Base-by-base conservation (phyloP, 129 eudicot species). In the Flaveria bidentis region DNA sequence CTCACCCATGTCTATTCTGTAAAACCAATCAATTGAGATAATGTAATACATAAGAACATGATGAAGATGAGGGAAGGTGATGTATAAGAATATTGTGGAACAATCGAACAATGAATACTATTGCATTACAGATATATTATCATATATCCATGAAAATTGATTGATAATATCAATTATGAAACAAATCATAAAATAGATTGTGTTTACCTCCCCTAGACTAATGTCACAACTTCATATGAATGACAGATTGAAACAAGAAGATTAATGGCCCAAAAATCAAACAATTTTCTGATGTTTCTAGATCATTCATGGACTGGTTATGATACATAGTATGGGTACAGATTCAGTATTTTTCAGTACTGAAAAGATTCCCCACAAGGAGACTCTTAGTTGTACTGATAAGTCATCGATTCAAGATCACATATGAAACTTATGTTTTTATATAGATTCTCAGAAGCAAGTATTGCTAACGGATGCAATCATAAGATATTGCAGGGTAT, bases 1-100 rank as follows among this genome's bases (percentile, higher is more conserved):
- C 49, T 75, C 89, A 61, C 84, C 88, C 91, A 87, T 87, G 6
- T 18, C 53, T 65, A 75, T 81, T 76, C 87, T 86, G 87, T 39
- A 57, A 67, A 83, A 56, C 51, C 30, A 45, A 72, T 9, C 65
- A 63, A 51, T 18, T 14, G 30, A 46, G 55, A 46, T 42, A 74
- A 58, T 2, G 57, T 47, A 33, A 58, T 23, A 44, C 11, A 23
- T 23, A 44, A 57, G 36, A 73, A 23, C 69, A 42, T 15, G 6
- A 53, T 14, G 0, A 64, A 33, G 47, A 64, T 64, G 69, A 64
- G 2, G 41, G 41, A 36, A 22, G n/a, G 8, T 16, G 20, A 60
- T 71, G 9, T 28, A 51, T 23, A 71, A 25, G 11, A 72, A 60
- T 23, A 11, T 25, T 12, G 25, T 60, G 41, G 26, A 10, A 60